Percentiles rank a stretch among this genome's conserved stretches.
Conservation (phyloP, 768 basidiomycete genomes). For the Cystobasidium ongulense region DNA sequence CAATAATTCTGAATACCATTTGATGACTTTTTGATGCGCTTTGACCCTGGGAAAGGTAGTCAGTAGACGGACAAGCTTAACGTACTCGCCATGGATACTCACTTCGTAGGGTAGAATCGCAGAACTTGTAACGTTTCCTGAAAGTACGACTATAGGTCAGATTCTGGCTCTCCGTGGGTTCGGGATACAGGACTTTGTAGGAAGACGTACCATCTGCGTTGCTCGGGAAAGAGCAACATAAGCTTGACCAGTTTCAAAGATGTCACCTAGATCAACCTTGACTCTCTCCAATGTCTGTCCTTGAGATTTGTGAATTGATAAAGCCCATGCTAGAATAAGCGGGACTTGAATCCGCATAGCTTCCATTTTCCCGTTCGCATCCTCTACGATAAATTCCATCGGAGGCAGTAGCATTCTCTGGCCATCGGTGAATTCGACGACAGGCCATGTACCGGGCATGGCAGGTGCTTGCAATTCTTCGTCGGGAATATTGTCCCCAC, state of each 20-base stretch:
- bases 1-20: constrained; percentile 9
- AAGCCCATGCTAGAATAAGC: constrained; percentile 18
- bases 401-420: constrained; percentile 19
- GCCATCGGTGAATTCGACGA: constrained; percentile 23
- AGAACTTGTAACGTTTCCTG: constrained; percentile 10
- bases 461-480: neutral
- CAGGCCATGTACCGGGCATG: constrained; percentile 13
- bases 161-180: neutral
- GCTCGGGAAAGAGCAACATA: constrained; percentile 19
- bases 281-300: constrained; percentile 93
- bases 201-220: neutral
- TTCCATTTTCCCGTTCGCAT: neutral
- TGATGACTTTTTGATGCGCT: constrained; percentile 14
- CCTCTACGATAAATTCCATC: constrained; percentile 21
- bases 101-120: constrained; percentile 1
- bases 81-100: neutral
- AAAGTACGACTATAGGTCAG: neutral
- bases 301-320: constrained; percentile 97
- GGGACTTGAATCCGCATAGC: neutral
- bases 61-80: neutral
- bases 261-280: constrained; percentile 80
- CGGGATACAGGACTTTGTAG: neutral
- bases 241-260: constrained; percentile 43
- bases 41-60: neutral
- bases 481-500: neutral